Evolutionary conservation across 176 grass and related monocot species (phyloP), one percentile per base, ranked within the genome.

Genomic region (Typha latifolia): DNA sequence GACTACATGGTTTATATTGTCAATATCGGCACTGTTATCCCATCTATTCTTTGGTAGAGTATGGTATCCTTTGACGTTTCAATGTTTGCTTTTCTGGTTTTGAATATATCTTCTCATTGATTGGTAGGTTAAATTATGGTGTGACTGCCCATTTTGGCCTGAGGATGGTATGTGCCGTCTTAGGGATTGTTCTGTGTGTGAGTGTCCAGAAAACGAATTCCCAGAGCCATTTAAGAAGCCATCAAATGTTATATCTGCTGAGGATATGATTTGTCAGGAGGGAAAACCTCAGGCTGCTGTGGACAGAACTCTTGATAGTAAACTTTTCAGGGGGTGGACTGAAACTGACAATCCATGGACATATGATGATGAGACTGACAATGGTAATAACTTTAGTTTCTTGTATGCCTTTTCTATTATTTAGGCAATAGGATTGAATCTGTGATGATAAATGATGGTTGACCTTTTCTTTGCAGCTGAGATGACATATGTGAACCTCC

Each of bases 321-420:
- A 81, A 61, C 73, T 78, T 70, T 99, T 99, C 74, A 87, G 73
- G 64, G 95, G 89, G 51, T 99, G 94, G 94, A 37, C 85, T 16
- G 89, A 99, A 66, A 89, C 69, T 5, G 89, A 99, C 70, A 99
- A 99, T 82, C 89, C 95, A 21, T 99, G 95, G 95, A 99, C 95
- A 73, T 63, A 75, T 83, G 95, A 99, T 76, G 89, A 99, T 37
- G 89, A 99, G 72, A 99, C 89, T 19, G 89, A 99, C 81, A 93
- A 90, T 20, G 77, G 94, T 99, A 81, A 57, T 63, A 66, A 32
- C 0, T 49, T 32, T 63, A 24, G 19, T 3, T 63, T 12, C 49
- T 20, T 48, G 32, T 71, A 48, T 12, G 32, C 27, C 27, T 48
- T 18, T 55, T 57, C 15, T 57, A 11, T 57, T 57, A 20, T 8